Evolutionary conservation across 2,329 filamentous ascomycete species (phyloP), one percentile per base, ranked within the genome.

Genomic region (Conoideocrella luteorostrata): DNA sequence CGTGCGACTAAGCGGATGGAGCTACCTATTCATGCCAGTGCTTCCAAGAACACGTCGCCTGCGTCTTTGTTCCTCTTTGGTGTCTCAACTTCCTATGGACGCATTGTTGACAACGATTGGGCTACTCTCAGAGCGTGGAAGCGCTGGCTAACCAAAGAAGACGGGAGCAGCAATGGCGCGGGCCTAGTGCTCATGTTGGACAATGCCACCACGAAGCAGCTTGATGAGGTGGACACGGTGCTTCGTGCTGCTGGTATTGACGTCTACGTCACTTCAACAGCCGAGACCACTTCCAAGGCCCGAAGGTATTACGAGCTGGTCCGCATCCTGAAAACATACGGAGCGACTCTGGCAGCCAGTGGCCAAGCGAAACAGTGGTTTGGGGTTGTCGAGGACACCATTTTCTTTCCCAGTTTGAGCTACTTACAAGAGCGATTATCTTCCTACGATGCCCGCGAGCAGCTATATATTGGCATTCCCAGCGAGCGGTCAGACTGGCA

Each of bases 401-500:
- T 71, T 39, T 74, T 74, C 51, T 62, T 74, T 37, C 69, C 70
- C 1, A 66, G 64, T 29, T 51, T 72, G 24, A 54, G 57, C 1
- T 56, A 61, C 33, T 62, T 74, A 7, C 53, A 69, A 4, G 51
- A 60, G 21, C 61, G 59, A 5, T 60, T 74, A 3, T 56, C 55
- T n/a, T 43, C 52, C 1, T 66, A 65, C 44, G 57, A 65, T 37
- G 47, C 60, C 1, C 50, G 48, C 7, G 47, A 60, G 6, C 56
- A 63, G 37, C 46, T 67, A 12, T 72, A 68, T 49, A 45, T 74
- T 12, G 69, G 68, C 12, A 54, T 72, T 2, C 70, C 71, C 0
- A 69, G 67, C 47, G 68, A 70, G 50, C 54, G 59, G 2, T 48
- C 58, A 12, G 70, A 74, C 52, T 73, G 70, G 70, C 55, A 58